Conservation (phyloP, 257 asterid species). For the Nicotiana sylvestris region DNA sequence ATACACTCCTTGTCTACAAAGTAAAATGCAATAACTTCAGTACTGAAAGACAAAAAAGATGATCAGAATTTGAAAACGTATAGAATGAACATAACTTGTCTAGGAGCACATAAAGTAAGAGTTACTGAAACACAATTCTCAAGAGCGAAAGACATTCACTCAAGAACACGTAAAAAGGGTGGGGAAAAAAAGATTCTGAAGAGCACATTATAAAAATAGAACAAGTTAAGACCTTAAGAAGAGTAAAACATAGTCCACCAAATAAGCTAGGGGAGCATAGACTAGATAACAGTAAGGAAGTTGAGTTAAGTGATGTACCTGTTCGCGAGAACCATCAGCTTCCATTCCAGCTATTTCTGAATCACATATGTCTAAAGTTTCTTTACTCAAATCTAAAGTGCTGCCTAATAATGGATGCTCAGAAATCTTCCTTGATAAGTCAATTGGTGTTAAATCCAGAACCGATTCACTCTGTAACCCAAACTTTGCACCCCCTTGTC, state of each 20-base stretch:
- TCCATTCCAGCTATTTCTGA: slow-evolving; percentile 26
- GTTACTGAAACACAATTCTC: not conserved
- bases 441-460: slow-evolving; percentile 24
- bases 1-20: slow-evolving; percentile 11
- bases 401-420: slow-evolving; percentile 36
- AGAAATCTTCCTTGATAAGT: slow-evolving; percentile 36
- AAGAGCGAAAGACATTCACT: not conserved
- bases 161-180: not conserved
- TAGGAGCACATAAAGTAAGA: not conserved
- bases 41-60: not conserved
- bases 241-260: not conserved
- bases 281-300: not conserved
- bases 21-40: not conserved
- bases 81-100: not conserved
- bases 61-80: not conserved
- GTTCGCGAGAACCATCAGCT: slow-evolving; percentile 27
- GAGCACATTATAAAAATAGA: not conserved
- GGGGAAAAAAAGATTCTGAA: not conserved
- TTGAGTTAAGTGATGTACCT: slow-evolving; percentile 29
- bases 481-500: slow-evolving; percentile 23
- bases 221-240: not conserved
- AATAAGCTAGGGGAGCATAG: not conserved
- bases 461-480: slow-evolving; percentile 27
- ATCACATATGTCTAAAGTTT: slow-evolving; percentile 28
- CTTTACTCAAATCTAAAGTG: slow-evolving; percentile 22